phyloP scores from a whole-genome alignment of 2,329 filamentous ascomycete species.

The Dothistroma pini region DNA sequence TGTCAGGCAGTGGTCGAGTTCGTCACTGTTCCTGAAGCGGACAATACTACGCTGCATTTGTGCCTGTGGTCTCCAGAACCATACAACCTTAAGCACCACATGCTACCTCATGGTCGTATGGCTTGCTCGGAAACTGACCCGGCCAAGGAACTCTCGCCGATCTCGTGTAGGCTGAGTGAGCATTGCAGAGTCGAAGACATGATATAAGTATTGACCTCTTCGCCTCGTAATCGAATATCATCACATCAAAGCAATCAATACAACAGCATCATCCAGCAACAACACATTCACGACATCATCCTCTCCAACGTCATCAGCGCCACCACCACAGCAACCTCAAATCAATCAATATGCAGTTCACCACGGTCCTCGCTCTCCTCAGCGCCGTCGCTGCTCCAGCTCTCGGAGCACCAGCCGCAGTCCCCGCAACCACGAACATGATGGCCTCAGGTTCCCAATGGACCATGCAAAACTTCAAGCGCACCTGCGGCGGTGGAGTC shows the following conservation, averaged over 20 bases:
- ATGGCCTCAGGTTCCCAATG: constrained; percentile 8
- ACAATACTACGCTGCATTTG: not conserved
- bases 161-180: not conserved
- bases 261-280: not conserved
- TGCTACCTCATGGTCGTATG: not conserved
- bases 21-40: not conserved
- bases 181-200: not conserved
- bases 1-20: not conserved
- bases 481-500: constrained; percentile 1
- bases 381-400: constrained; percentile 4
- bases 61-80: not conserved
- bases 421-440: constrained; percentile 1
- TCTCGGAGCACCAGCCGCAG: constrained; percentile 4
- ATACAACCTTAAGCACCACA: not conserved
- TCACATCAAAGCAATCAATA: not conserved
- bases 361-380: constrained; percentile 8
- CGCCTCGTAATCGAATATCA: not conserved
- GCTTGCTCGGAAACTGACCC: not conserved
- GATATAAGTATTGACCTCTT: not conserved
- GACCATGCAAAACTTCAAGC: constrained; percentile 8
- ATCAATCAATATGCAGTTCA: constrained; percentile 5
- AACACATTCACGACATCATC: not conserved
- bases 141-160: not conserved
- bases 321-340: not conserved
- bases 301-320: not conserved